Percentiles rank a stretch among this genome's conserved stretches.
These are phyloP conservation scores for Dendrocalamus latiflorus DNA, from an alignment of 202 grass and related monocot species.

Conservation along the genomic window DNA sequence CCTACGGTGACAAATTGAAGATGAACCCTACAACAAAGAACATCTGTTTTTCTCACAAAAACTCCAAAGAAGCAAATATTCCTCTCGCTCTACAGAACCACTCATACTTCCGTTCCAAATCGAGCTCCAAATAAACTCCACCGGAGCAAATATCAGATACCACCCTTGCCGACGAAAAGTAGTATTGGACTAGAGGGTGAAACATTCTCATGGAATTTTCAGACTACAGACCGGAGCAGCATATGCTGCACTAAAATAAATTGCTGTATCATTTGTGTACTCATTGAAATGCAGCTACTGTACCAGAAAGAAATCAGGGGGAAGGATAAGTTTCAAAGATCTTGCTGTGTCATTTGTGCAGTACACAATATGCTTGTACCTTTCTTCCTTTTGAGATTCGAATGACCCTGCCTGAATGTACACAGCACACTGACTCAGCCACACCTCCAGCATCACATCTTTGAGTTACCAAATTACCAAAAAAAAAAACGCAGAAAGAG, in stretches of 20 bases:
- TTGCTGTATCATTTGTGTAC: neutral
- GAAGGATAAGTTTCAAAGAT: neutral
- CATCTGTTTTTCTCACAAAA: no score
- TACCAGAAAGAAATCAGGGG: neutral
- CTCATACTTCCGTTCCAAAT: neutral
- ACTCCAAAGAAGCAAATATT: no score
- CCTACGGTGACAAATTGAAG: no score
- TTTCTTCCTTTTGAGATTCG: neutral
- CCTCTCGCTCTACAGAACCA: no score
- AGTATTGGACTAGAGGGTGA: neutral
- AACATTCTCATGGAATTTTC: neutral
- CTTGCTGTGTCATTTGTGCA: neutral
- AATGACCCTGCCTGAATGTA: neutral
- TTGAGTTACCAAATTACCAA: constrained; percentile 20
- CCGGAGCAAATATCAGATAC: neutral
- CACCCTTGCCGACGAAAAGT: neutral
- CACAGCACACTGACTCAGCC: neutral
- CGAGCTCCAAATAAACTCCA: neutral
- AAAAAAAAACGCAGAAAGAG: neutral
- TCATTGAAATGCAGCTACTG: neutral
- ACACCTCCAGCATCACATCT: constrained; percentile 22
- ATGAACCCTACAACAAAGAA: no score
- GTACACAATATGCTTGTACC: neutral
- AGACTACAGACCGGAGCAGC: neutral
- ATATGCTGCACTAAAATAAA: neutral